Percentiles rank a stretch among this genome's conserved stretches.
These are phyloP conservation scores for Stylosanthes scabra DNA, from an alignment of 331 rosid genomes.

Conservation along the genomic window DNA sequence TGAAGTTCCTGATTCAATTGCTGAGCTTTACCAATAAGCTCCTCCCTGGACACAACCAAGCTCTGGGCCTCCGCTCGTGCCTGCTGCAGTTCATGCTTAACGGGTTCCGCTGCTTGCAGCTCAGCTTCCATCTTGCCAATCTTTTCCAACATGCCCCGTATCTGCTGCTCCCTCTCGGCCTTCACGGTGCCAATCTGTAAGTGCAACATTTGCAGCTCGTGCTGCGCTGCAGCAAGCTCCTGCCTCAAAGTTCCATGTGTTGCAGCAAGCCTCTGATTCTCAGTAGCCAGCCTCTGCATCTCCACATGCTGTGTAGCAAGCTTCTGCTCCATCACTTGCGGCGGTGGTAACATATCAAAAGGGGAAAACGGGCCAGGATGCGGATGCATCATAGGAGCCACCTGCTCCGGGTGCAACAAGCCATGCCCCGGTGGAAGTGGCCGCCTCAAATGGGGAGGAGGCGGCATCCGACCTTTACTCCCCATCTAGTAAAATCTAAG, in stretches of 20 bases:
- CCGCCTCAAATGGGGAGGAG: conserved; percentile 71
- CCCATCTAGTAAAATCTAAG: conserved; percentile 59
- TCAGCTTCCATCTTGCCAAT: conserved; percentile 81
- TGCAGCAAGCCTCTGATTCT: conserved; percentile 84
- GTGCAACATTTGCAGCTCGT: conserved; percentile 80
- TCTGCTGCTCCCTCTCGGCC: conserved; percentile 78
- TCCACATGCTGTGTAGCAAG: conserved; percentile 83
- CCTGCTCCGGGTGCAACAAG: conserved; percentile 36
- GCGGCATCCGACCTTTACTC: conserved; percentile 92
- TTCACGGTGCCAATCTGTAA: conserved; percentile 67
- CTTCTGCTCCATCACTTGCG: conserved; percentile 88
- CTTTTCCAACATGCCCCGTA: conserved; percentile 55
- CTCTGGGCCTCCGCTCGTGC: conserved; percentile 71
- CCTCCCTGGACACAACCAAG: conserved; percentile 68
- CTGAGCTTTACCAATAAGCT: conserved; percentile 66
- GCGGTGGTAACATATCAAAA: conserved; percentile 66
- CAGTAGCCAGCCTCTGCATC: conserved; percentile 79
- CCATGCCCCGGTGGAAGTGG: conserved; percentile 64
- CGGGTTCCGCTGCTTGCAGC: conserved; percentile 55
- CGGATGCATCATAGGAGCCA: conserved; percentile 58
- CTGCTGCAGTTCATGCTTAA: conserved; percentile 71
- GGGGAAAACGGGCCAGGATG: conserved; percentile 56
- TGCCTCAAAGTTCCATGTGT: conserved; percentile 80
- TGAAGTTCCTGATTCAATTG: conserved; percentile 76
- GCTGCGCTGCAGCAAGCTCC: conserved; percentile 88